Conservation (phyloP, 768 basidiomycete genomes). For the Agrocybe pediades region DNA sequence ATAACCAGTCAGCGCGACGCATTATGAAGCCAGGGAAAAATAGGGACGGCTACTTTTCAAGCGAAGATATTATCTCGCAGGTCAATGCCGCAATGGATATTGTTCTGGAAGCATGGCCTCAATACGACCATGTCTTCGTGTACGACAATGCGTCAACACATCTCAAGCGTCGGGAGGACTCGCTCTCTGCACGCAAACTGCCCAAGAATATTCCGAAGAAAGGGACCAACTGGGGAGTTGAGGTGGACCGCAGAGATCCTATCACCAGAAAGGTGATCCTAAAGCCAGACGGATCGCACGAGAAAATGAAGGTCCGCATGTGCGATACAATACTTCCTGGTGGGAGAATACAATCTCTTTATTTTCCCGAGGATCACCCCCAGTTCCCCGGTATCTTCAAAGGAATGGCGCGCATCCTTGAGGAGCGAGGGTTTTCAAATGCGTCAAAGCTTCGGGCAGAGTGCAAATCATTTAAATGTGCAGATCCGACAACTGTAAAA, state of each 20-base stretch:
- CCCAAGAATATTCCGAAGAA: conserved; percentile 25
- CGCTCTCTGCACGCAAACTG: conserved; percentile 35
- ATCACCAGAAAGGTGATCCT: conserved; percentile 24
- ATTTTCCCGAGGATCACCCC: conserved; percentile 29
- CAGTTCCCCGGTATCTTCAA: conserved; percentile 33
- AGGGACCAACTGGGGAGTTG: conserved; percentile 21
- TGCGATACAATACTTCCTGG: conserved; percentile 18
- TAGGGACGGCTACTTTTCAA: conserved; percentile 14
- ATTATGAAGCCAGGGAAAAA: too few species aligned
- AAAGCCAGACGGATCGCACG: conserved; percentile 20
- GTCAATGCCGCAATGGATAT: conserved; percentile 30
- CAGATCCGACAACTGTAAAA: conserved; percentile 1
- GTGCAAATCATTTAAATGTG: conserved; percentile 34
- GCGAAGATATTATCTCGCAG: conserved; percentile 10
- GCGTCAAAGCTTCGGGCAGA: conserved; percentile 23
- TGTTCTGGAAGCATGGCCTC: conserved; percentile 25
- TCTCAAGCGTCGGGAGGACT: conserved; percentile 27
- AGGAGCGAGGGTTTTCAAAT: conserved; percentile 26
- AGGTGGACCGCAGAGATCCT: conserved; percentile 13
- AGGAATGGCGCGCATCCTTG: conserved; percentile 38
- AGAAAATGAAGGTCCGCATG: conserved; percentile 36
- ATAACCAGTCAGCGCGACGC: conserved; percentile 11
- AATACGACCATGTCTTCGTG: conserved; percentile 28
- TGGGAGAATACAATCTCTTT: conserved; percentile 28
- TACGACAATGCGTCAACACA: conserved; percentile 38